phyloP scores from a whole-genome alignment of 441 rosid genomes.

The Populus hybrid region DNA sequence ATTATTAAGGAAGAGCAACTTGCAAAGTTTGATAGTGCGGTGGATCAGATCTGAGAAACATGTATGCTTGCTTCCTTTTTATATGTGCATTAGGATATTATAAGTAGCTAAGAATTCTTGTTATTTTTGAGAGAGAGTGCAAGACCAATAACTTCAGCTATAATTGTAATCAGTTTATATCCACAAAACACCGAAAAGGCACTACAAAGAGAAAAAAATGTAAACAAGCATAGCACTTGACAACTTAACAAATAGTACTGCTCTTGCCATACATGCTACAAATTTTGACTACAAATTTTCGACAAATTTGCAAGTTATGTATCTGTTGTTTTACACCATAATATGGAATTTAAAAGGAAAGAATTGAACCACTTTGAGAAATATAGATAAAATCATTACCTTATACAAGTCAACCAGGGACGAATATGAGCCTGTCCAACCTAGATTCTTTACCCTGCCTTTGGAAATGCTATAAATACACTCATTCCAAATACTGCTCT shows the following conservation, averaged over 20 bases:
- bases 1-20: conserved; percentile 48
- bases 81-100: conserved; percentile 4
- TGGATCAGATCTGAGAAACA: conserved; percentile 71
- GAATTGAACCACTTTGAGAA: no score
- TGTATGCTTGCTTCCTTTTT: conserved; percentile 41
- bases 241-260: background rate
- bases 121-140: background rate
- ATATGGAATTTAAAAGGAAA: no score
- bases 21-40: conserved; percentile 57
- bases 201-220: conserved; percentile 3
- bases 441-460: no score
- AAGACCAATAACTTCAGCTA: background rate
- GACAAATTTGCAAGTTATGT: no score
- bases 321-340: no score
- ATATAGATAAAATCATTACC: no score
- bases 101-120: background rate
- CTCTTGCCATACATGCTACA: background rate
- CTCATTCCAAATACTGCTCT: background rate
- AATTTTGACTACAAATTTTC: background rate
- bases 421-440: no score
- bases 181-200: background rate
- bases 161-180: background rate
- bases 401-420: no score
- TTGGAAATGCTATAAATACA: no score
- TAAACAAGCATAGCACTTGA: background rate